Conservation (phyloP, 1,139 yeast genomes). For the Taphrina pruni region DNA sequence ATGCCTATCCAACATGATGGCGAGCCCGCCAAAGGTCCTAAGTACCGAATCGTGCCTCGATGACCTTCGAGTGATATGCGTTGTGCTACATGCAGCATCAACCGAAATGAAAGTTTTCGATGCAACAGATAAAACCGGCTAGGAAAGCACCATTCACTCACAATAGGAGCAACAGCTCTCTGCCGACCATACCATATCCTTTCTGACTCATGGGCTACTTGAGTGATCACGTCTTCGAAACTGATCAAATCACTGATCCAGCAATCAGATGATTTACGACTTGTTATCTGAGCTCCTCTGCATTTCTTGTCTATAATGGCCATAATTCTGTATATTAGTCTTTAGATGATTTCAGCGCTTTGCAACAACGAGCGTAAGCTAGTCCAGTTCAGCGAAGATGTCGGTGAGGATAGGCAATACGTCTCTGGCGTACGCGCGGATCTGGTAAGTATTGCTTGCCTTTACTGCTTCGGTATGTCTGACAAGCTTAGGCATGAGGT, state of each 20-base stretch:
- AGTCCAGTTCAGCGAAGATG: constrained; percentile 3
- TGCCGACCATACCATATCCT: not conserved
- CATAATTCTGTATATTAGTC: not conserved
- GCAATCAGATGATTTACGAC: not conserved
- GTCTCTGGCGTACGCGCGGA: constrained; percentile 29
- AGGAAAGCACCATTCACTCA: too few species aligned
- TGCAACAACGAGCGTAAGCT: not conserved
- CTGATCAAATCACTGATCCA: not conserved
- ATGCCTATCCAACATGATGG: constrained; percentile 75
- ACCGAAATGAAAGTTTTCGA: not conserved
- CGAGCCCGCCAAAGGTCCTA: constrained; percentile 58
- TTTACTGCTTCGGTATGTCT: not conserved
- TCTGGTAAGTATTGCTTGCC: constrained; percentile 15
- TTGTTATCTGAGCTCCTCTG: not conserved
- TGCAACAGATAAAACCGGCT: too few species aligned
- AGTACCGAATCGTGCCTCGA: constrained; percentile 66
- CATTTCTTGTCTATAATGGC: not conserved
- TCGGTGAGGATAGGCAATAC: constrained; percentile 40
- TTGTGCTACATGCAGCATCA: constrained; percentile 5
- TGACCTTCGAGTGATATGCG: constrained; percentile 57
- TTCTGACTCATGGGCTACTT: too few species aligned
- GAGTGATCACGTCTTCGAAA: not conserved
- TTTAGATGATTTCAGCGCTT: not conserved
- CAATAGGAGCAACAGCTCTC: too few species aligned
- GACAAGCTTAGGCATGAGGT: constrained; percentile 78